Conservation (phyloP, 495 filamentous ascomycete species). For the Evernia prunastri region DNA sequence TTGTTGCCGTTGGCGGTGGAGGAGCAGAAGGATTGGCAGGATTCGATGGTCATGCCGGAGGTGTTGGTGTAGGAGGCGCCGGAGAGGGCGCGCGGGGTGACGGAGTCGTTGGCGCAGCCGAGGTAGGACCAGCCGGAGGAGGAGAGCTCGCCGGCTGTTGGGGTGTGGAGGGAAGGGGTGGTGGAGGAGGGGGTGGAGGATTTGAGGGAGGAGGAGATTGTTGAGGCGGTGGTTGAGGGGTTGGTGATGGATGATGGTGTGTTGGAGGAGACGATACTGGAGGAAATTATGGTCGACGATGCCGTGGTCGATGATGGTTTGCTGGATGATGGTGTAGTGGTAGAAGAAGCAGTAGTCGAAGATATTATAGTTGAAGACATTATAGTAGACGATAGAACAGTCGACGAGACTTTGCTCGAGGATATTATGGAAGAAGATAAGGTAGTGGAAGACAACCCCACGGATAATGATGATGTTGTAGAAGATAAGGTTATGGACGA, state of each 20-base stretch:
- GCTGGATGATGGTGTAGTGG: background rate
- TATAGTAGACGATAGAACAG: background rate
- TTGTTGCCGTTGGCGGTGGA: slow-evolving; percentile 27
- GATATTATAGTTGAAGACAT: background rate
- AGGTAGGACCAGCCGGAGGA: slow-evolving; percentile 2
- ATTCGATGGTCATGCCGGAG: slow-evolving; percentile 38
- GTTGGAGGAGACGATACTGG: no score
- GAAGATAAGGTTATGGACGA: no score
- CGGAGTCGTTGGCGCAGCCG: slow-evolving; percentile 34
- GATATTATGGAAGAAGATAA: background rate
- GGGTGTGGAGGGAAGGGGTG: background rate
- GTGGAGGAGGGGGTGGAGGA: background rate
- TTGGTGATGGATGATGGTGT: background rate
- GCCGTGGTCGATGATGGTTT: background rate
- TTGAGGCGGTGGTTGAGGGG: background rate
- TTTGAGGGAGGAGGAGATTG: background rate
- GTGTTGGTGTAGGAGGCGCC: slow-evolving; percentile 29
- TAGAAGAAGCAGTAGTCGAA: background rate
- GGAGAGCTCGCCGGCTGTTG: slow-evolving; percentile 13
- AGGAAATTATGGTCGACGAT: no score
- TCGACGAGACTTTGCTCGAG: background rate
- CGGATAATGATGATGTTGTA: no score
- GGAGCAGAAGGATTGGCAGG: slow-evolving; percentile 36
- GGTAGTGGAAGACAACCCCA: no score
- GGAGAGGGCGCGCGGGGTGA: slow-evolving; percentile 24